Evolutionary conservation across 768 basidiomycete genomes (phyloP).

Genomic region (Mycena amicta): DNA sequence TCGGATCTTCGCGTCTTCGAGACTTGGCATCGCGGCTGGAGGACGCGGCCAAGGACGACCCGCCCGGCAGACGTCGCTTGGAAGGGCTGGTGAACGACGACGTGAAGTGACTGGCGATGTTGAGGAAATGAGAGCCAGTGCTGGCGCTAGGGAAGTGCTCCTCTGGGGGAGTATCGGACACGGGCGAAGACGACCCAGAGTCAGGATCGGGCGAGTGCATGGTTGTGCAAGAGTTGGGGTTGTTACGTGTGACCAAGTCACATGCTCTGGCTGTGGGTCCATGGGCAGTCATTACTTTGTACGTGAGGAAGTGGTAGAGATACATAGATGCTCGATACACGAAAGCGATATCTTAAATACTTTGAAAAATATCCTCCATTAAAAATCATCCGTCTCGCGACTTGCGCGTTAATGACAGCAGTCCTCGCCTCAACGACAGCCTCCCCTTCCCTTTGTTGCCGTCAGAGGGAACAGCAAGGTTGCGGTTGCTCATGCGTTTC

Average conservation of each 20-base stretch:
- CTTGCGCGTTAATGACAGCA: slow-evolving; percentile 16
- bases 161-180: slow-evolving; percentile 46
- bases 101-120: slow-evolving; percentile 38
- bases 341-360: slow-evolving; percentile 17
- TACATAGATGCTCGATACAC: slow-evolving; percentile 15
- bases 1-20: slow-evolving; percentile 49
- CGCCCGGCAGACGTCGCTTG: slow-evolving; percentile 54
- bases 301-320: slow-evolving; percentile 1
- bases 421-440: slow-evolving; percentile 14
- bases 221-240: background rate
- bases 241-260: background rate
- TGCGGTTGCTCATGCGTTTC: slow-evolving; percentile 41
- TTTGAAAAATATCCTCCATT: slow-evolving; percentile 2
- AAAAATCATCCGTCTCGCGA: slow-evolving; percentile 5
- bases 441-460: slow-evolving; percentile 9
- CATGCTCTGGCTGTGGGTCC: no score
- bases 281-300: background rate
- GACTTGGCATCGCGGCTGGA: slow-evolving; percentile 54
- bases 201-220: slow-evolving; percentile 40
- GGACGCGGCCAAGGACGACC: slow-evolving; percentile 43
- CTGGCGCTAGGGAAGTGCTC: slow-evolving; percentile 32
- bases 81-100: slow-evolving; percentile 40
- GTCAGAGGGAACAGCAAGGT: slow-evolving; percentile 7
- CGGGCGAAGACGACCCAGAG: slow-evolving; percentile 45
- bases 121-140: slow-evolving; percentile 24